Percentiles rank a stretch among this genome's conserved stretches.
Evolutionary conservation across 495 filamentous ascomycete species (phyloP).

Genomic region (Penicillium coprophilum): DNA sequence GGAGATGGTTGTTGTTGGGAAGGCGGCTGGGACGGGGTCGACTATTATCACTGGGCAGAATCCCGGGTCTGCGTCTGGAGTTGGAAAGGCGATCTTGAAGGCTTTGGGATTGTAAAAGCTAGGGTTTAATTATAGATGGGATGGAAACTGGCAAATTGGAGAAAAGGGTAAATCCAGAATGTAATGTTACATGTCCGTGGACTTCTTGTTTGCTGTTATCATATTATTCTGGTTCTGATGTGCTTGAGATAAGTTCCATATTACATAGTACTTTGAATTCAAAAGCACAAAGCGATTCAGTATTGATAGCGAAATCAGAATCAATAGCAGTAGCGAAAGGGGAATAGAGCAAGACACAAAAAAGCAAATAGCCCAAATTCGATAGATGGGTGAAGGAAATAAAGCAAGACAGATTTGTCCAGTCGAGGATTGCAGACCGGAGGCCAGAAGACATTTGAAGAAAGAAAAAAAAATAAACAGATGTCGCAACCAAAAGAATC

Average conservation of each 20-base stretch:
- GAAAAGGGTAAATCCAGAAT: no score
- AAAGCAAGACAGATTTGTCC: constrained; percentile 8
- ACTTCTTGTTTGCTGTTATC: neutral
- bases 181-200: no score
- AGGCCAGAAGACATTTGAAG: constrained; percentile 1
- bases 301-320: constrained; percentile 21
- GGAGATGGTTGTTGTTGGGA: constrained; percentile 58
- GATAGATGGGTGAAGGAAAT: constrained; percentile 9
- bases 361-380: constrained; percentile 9
- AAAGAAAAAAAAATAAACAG: constrained; percentile 11
- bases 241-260: neutral
- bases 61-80: constrained; percentile 59
- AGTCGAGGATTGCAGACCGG: constrained; percentile 2
- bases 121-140: neutral
- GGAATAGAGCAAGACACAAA: constrained; percentile 32
- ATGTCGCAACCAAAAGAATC: constrained; percentile 18
- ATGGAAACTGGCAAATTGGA: no score
- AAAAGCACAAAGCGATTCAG: constrained; percentile 19
- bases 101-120: constrained; percentile 36
- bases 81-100: constrained; percentile 54
- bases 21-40: constrained; percentile 36
- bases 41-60: constrained; percentile 75
- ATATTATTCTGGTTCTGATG: neutral
- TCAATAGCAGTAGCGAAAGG: constrained; percentile 31
- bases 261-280: neutral